Evolutionary conservation across 352 stramenopile species (phyloP), one percentile per base, ranked within the genome.

Genomic region (Plasmopara muralis): DNA sequence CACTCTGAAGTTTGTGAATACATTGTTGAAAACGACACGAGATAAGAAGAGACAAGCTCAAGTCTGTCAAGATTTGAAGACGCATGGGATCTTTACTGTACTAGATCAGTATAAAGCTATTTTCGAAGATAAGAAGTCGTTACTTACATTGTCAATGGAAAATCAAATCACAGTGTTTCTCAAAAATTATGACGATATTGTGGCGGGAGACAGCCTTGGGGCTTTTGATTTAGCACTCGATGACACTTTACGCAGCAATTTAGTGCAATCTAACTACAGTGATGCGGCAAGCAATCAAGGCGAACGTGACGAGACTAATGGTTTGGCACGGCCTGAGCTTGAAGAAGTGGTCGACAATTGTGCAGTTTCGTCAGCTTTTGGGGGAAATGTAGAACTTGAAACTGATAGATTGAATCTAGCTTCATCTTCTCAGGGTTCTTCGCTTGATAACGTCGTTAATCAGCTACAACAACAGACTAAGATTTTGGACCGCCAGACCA

Each of bases 1-100:
- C 9, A 56, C 70, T 0, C 15, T 85, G 9, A 70, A 62, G 38
- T 86, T 88, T 31, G 9, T 86, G 15, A 82, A 82, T 41, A 43
- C 47, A 0, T 47, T 86, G 5, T 20, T 86, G 15, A 66, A 65
- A 20, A 77, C 62, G 9, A 35, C 31, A 12, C 43, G 63, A 0
- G 55, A 68, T 10, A 34, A 34, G n/a, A 54, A 56, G 0, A 60
- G 74, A 20, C 59, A 70, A 13, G 39, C 53, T 1, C 56, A 50
- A 7, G 70, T 86, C n/a, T 70, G 62, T 6, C 66, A 82, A 28
- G 72, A 83, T 33, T 50, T 88, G 18, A 58, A 57, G 18, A 15
- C 37, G 15, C 60, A 56, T 30, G 61, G 72, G 10, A 64, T 85
- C 5, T 33, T 77, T 2, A 43, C 38, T 4, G n/a, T 64, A 9